These are phyloP conservation scores for Tanacetum coccineum DNA, from an alignment of 129 eudicot species.

Conservation along the genomic window DNA sequence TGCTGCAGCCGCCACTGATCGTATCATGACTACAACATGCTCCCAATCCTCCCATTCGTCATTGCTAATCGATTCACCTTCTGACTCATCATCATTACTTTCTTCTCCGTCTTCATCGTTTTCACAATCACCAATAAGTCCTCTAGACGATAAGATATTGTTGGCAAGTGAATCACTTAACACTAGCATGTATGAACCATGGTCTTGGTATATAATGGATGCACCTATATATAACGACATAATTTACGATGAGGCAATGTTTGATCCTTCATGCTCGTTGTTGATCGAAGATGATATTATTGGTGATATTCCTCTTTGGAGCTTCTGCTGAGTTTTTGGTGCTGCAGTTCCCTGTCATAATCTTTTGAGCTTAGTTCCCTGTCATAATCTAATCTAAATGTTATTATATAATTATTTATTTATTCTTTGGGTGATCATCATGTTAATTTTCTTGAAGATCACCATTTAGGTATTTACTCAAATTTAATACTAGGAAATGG, in stretches of 20 bases:
- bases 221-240: conserved; percentile 55
- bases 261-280: too few relatives aligned
- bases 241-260: conserved; percentile 34
- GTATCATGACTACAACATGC: neutral
- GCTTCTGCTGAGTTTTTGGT: conserved; percentile 56
- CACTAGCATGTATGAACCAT: conserved; percentile 15
- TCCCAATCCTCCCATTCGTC: neutral
- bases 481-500: too few relatives aligned
- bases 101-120: conserved; percentile 20
- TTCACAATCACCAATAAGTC: conserved; percentile 23
- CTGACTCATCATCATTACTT: conserved; percentile 9
- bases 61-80: neutral
- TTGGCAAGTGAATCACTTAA: conserved; percentile 14
- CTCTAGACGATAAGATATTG: conserved; percentile 31
- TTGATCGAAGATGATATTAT: conserved; percentile 3
- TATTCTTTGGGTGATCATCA: conserved; percentile 32
- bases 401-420: neutral
- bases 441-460: conserved; percentile 21
- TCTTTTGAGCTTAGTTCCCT: too few relatives aligned
- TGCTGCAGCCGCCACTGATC: conserved; percentile 39
- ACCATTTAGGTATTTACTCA: neutral
- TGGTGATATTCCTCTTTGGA: conserved; percentile 70
- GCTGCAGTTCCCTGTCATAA: neutral
- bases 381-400: too few relatives aligned
- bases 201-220: conserved; percentile 57